Percentiles rank a stretch among this genome's conserved stretches.
Evolutionary conservation across 768 basidiomycete species (phyloP).

Genomic region (Daedalea quercina): DNA sequence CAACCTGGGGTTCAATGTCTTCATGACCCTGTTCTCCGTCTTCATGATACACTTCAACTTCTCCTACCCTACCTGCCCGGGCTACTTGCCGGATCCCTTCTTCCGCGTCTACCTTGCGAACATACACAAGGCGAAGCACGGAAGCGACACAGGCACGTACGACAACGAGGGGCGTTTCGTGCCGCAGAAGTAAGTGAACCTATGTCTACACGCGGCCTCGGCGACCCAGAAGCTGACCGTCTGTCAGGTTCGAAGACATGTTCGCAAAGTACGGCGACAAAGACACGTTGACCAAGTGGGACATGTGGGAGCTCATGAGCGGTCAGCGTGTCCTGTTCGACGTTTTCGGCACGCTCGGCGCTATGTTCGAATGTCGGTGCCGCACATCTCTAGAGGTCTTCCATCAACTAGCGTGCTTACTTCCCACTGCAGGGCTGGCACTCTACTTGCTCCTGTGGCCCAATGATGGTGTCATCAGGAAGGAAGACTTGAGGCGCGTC

Average conservation of each 20-base stretch:
- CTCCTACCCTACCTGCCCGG: slow-evolving; percentile 25
- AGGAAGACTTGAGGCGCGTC: slow-evolving; percentile 35
- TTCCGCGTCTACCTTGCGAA: slow-evolving; percentile 30
- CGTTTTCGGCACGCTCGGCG: slow-evolving; percentile 30
- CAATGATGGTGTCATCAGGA: slow-evolving; percentile 30
- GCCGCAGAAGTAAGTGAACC: slow-evolving; percentile 20
- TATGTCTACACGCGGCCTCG: too few relatives aligned
- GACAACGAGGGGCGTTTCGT: slow-evolving; percentile 36
- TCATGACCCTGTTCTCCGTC: slow-evolving; percentile 28
- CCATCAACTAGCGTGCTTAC: background rate
- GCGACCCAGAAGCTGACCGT: background rate
- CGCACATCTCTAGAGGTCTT: background rate
- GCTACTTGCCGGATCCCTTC: slow-evolving; percentile 35
- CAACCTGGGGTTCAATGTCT: slow-evolving; percentile 33
- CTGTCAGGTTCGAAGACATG: slow-evolving; percentile 32
- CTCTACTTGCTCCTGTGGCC: slow-evolving; percentile 36
- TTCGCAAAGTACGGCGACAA: slow-evolving; percentile 31
- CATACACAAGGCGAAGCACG: slow-evolving; percentile 35
- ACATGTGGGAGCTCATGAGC: slow-evolving; percentile 25
- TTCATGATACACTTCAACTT: slow-evolving; percentile 29
- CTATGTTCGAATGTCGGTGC: slow-evolving; percentile 28
- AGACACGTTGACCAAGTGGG: slow-evolving; percentile 21
- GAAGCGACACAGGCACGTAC: slow-evolving; percentile 36
- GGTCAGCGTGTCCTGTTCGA: slow-evolving; percentile 31
- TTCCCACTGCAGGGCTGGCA: slow-evolving; percentile 18